Conservation (phyloP, 768 basidiomycete species). For the Xanthoconium stramineum region DNA sequence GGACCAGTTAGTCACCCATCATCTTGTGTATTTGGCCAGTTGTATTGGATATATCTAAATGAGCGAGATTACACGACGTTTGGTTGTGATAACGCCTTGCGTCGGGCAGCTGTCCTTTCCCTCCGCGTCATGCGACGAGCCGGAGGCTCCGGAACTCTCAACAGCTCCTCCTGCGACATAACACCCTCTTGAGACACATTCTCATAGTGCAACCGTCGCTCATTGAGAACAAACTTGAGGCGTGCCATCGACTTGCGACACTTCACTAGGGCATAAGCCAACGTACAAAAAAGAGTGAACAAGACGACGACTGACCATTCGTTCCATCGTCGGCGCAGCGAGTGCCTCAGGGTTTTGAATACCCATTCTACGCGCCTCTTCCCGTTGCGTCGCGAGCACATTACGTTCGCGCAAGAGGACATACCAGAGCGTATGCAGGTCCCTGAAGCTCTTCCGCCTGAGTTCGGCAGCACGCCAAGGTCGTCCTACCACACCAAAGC, state of each 20-base stretch:
- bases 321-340: slow-evolving; percentile 34
- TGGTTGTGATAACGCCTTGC: slow-evolving; percentile 4
- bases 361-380: slow-evolving; percentile 68
- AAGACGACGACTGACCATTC: slow-evolving; percentile 39
- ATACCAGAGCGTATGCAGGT: slow-evolving; percentile 96
- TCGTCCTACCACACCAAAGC: slow-evolving; percentile 56
- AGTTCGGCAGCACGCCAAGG: slow-evolving; percentile 86
- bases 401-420: slow-evolving; percentile 86
- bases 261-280: slow-evolving; percentile 38
- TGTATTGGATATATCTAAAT: slow-evolving; percentile 1
- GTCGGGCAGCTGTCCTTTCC: slow-evolving; percentile 18
- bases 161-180: slow-evolving; percentile 17
- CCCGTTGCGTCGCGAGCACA: slow-evolving; percentile 81
- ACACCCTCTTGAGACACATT: slow-evolving; percentile 23
- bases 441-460: slow-evolving; percentile 85
- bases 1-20: slow-evolving; percentile 7
- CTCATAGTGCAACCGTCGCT: slow-evolving; percentile 82
- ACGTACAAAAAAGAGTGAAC: background rate
- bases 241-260: slow-evolving; percentile 95
- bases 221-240: slow-evolving; percentile 89
- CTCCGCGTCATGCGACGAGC: slow-evolving; percentile 20
- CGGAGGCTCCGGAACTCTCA: slow-evolving; percentile 14
- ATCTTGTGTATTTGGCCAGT: background rate
- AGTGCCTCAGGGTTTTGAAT: slow-evolving; percentile 31
- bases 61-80: slow-evolving; percentile 1